phyloP scores from a whole-genome alignment of 2,329 filamentous ascomycete genomes.

The Colletotrichum falcatum region DNA sequence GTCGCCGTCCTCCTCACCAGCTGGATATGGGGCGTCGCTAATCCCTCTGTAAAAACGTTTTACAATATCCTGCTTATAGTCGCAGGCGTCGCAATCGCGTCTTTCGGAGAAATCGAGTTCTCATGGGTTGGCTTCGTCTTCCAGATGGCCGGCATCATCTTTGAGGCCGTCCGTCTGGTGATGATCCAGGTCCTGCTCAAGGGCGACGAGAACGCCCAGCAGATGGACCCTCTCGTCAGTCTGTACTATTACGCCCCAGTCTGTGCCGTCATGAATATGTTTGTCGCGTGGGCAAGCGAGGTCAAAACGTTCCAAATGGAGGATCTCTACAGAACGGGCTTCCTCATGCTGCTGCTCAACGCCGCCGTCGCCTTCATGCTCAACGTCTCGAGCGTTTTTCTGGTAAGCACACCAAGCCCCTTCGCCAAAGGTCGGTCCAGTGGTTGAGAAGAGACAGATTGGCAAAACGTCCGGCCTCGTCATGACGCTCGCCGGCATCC shows the following conservation, averaged over 20 bases:
- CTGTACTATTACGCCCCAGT: not conserved
- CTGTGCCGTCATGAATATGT: not conserved
- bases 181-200: not conserved
- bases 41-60: not conserved
- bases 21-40: not conserved
- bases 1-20: not conserved
- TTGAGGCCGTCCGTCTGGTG: not conserved
- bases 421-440: accelerated
- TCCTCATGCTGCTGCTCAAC: not conserved
- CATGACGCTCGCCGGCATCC: not conserved
- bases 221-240: not conserved
- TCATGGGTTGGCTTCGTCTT: not conserved
- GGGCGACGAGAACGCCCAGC: not conserved
- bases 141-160: not conserved
- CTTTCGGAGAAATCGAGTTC: not conserved
- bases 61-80: not conserved
- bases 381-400: not conserved
- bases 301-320: not conserved
- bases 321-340: not conserved
- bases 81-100: not conserved
- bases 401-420: not conserved
- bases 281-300: not conserved
- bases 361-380: not conserved
- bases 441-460: not conserved
- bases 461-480: not conserved